These are phyloP conservation scores for Ceratocystis albifundus DNA, from an alignment of 2,329 filamentous ascomycete species.

Conservation along the genomic window DNA sequence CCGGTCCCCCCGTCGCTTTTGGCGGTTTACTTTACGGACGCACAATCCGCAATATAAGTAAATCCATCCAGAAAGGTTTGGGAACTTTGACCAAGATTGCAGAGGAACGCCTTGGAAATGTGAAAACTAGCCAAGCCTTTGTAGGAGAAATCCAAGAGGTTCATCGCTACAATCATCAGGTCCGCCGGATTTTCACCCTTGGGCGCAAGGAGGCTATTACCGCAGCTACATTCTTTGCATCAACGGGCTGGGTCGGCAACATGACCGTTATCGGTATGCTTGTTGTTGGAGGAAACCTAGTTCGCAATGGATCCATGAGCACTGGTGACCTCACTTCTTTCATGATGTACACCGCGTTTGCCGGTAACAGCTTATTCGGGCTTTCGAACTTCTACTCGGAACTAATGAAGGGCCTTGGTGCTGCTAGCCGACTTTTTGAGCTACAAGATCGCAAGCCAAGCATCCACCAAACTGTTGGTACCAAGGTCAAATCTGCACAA, in stretches of 20 bases:
- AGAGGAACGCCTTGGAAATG: slow-evolving; percentile 93
- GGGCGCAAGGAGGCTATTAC: slow-evolving; percentile 79
- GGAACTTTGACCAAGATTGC: slow-evolving; percentile 93
- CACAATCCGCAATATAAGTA: slow-evolving; percentile 75
- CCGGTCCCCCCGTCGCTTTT: slow-evolving; percentile 83
- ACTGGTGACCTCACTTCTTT: slow-evolving; percentile 92
- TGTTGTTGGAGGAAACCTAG: slow-evolving; percentile 81
- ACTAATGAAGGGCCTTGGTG: slow-evolving; percentile 96
- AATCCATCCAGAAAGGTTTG: slow-evolving; percentile 86
- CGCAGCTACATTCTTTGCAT: slow-evolving; percentile 77
- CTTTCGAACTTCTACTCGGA: slow-evolving; percentile 95
- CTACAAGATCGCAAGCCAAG: slow-evolving; percentile 80
- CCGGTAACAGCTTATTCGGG: slow-evolving; percentile 77
- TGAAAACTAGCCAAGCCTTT: slow-evolving; percentile 93
- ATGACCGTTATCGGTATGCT: slow-evolving; percentile 89
- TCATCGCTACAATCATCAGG: slow-evolving; percentile 78
- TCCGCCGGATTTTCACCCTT: slow-evolving; percentile 81
- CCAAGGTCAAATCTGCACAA: slow-evolving; percentile 68
- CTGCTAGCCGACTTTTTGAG: slow-evolving; percentile 91
- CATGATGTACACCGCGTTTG: slow-evolving; percentile 93
- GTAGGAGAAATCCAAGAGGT: slow-evolving; percentile 87
- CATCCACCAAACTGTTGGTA: slow-evolving; percentile 76
- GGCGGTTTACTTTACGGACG: slow-evolving; percentile 87
- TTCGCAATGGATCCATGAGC: slow-evolving; percentile 72
- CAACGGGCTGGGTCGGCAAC: slow-evolving; percentile 86